These are phyloP conservation scores for Monosporascus cannonballus DNA, from an alignment of 2,329 filamentous ascomycete genomes.

Conservation along the genomic window DNA sequence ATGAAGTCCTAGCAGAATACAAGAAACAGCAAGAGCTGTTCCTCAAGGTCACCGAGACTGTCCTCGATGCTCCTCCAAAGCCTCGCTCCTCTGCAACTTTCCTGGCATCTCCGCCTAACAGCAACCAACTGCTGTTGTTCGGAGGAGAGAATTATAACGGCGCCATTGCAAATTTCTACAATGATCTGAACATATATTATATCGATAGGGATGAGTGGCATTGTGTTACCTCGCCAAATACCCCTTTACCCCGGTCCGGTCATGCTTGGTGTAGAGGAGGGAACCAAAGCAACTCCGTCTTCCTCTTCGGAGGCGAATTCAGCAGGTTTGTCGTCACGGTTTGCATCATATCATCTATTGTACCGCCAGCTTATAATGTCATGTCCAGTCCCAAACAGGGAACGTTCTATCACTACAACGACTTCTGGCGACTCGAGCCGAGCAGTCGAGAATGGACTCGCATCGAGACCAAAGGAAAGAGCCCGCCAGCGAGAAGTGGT, in stretches of 20 bases:
- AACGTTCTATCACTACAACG: constrained; percentile 98
- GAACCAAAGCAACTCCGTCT: constrained; percentile 73
- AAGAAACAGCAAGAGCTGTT: constrained; percentile 90
- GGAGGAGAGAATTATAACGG: constrained; percentile 97
- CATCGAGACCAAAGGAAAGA: constrained; percentile 72
- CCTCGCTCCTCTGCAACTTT: constrained; percentile 76
- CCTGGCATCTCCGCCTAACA: constrained; percentile 77
- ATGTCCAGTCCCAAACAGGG: constrained; percentile 71
- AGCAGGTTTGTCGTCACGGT: constrained; percentile 48
- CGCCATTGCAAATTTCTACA: constrained; percentile 67
- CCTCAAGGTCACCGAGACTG: constrained; percentile 82
- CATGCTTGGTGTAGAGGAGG: constrained; percentile 92
- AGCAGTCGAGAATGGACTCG: constrained; percentile 83
- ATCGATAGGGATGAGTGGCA: constrained; percentile 87
- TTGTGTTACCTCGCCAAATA: constrained; percentile 83
- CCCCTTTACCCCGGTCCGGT: constrained; percentile 81
- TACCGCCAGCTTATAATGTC: constrained; percentile 3
- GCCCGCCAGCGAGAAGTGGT: constrained; percentile 79
- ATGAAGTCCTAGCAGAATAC: constrained; percentile 89
- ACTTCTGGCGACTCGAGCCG: constrained; percentile 92
- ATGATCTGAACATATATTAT: constrained; percentile 63
- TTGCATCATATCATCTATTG: neutral
- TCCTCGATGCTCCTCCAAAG: constrained; percentile 64
- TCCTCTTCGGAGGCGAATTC: constrained; percentile 94
- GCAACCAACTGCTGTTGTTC: constrained; percentile 84